These are phyloP conservation scores for Phylloporus sp. DNA, from an alignment of 768 basidiomycete species.

Conservation along the genomic window DNA sequence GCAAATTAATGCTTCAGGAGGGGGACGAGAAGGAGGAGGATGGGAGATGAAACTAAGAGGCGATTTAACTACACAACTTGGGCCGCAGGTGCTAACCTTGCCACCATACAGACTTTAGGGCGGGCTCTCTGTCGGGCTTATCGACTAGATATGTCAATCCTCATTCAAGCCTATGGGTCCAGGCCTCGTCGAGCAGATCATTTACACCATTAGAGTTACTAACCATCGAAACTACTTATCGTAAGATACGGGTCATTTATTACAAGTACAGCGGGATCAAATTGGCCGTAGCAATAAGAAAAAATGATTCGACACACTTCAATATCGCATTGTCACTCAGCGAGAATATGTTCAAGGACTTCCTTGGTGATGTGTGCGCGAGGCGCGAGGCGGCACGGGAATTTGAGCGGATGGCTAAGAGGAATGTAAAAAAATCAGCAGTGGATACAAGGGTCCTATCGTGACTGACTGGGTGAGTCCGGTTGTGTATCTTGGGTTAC, in stretches of 20 bases:
- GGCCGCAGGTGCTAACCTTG: background rate
- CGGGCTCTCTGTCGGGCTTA: conserved; percentile 8
- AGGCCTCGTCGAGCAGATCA: too few species aligned
- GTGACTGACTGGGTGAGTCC: conserved; percentile 1
- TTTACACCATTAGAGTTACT: background rate
- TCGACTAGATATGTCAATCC: too few species aligned
- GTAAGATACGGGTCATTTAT: too few species aligned
- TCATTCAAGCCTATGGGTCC: too few species aligned
- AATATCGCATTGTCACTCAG: background rate
- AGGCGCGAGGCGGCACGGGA: conserved; percentile 9
- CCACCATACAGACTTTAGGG: conserved; percentile 16
- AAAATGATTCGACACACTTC: background rate
- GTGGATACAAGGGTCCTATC: too few species aligned
- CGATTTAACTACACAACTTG: conserved; percentile 1
- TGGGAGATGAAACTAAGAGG: conserved; percentile 23
- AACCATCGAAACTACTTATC: too few species aligned
- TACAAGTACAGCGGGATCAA: background rate
- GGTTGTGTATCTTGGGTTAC: conserved; percentile 2
- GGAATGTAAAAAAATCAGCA: background rate
- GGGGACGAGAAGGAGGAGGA: conserved; percentile 14
- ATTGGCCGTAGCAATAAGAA: background rate
- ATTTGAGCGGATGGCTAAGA: conserved; percentile 1
- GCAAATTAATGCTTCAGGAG: conserved; percentile 81
- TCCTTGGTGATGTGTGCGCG: conserved; percentile 5
- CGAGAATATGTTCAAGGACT: background rate